Conservation (phyloP, 2,329 filamentous ascomycete species). For the Phymatotrichopsis omnivora region DNA sequence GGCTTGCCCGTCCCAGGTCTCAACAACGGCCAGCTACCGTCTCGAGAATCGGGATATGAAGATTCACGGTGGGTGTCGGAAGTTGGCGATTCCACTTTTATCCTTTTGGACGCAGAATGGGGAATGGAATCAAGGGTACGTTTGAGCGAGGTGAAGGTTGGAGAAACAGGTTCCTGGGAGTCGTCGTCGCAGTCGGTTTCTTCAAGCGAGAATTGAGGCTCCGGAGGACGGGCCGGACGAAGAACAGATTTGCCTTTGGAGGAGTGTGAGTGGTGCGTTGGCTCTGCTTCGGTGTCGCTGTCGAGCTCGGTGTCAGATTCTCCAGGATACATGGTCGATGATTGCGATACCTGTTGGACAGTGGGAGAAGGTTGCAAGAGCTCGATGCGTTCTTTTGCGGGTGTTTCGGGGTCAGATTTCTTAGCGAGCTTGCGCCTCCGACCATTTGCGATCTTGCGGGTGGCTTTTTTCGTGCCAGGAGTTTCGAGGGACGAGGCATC, state of each 20-base stretch:
- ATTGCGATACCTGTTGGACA: background rate
- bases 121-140: too few species aligned
- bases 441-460: too few species aligned
- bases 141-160: background rate
- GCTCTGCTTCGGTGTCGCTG: conserved; percentile 1
- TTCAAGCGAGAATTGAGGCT: background rate
- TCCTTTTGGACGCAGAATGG: too few species aligned
- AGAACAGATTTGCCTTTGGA: conserved; percentile 18
- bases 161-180: background rate
- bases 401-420: background rate
- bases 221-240: conserved; percentile 8
- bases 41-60: background rate
- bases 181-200: background rate
- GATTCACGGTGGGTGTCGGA: background rate
- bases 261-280: background rate
- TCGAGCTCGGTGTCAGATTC: background rate
- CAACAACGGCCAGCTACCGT: background rate
- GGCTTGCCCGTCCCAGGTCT: background rate
- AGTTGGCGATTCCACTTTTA: background rate
- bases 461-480: too few species aligned
- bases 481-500: too few species aligned
- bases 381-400: background rate
- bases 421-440: conserved; percentile 1
- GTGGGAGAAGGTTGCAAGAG: background rate
- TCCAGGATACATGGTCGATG: background rate